Evolutionary conservation across 1,284 basidiomycete genomes (phyloP).

Genomic region (Lignosus rhinocerotis): DNA sequence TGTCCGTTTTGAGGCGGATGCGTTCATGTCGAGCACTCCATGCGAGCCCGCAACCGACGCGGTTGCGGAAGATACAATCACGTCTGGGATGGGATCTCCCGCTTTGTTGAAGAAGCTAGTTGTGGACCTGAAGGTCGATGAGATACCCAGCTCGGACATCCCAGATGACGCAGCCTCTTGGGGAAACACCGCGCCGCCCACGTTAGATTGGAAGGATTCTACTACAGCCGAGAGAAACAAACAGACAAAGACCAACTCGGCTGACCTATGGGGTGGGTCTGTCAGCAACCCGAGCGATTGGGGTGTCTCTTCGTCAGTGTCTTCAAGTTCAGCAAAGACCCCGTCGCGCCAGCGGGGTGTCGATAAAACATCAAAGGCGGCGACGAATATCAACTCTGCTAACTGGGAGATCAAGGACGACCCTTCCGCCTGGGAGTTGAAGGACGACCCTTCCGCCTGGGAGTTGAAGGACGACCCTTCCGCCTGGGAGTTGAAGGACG

Average conservation of each 20-base stretch:
- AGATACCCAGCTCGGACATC: neutral
- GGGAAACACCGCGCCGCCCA: neutral
- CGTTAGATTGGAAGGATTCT: neutral
- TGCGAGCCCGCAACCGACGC: neutral
- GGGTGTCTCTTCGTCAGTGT: neutral
- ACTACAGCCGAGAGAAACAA: neutral
- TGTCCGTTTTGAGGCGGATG: constrained; percentile 36
- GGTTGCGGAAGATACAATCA: neutral
- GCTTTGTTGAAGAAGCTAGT: neutral
- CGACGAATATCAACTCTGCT: neutral
- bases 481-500: constrained; percentile 7
- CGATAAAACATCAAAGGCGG: neutral
- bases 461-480: no score
- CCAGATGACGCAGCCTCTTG: neutral
- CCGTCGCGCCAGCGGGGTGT: neutral
- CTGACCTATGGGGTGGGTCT: constrained; percentile 3
- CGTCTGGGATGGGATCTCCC: neutral
- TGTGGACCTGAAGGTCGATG: neutral
- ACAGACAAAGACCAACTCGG: neutral
- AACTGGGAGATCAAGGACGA: constrained; percentile 24
- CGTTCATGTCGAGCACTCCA: constrained; percentile 19
- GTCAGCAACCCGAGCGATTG: neutral
- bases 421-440: constrained; percentile 8
- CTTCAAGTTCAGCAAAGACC: neutral
- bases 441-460: constrained; percentile 33